phyloP scores from a whole-genome alignment of 2,329 filamentous ascomycete species.

The Aspergillus proliferans region DNA sequence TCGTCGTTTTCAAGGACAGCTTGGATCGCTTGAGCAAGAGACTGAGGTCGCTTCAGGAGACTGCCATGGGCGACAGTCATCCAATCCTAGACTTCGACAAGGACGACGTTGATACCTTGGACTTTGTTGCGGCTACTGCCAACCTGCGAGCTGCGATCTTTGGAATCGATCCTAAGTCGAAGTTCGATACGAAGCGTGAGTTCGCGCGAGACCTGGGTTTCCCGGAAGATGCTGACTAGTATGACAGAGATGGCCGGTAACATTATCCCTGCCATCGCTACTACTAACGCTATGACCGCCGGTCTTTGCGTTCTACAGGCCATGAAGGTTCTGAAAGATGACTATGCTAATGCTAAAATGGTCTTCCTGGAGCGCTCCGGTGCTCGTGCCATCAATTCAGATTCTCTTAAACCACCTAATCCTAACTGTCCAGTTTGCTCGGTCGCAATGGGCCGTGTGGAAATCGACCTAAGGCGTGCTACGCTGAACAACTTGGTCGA shows the following conservation, averaged over 20 bases:
- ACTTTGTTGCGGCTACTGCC: conserved; percentile 85
- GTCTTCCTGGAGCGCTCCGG: conserved; percentile 70
- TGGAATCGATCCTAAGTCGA: conserved; percentile 77
- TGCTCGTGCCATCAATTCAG: conserved; percentile 53
- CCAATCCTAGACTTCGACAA: conserved; percentile 87
- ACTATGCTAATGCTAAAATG: conserved; percentile 68
- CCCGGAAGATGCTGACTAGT: background rate
- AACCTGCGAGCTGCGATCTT: conserved; percentile 89
- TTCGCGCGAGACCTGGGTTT: background rate
- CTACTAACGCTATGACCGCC: conserved; percentile 93
- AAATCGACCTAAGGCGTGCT: conserved; percentile 63
- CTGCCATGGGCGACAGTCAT: conserved; percentile 32
- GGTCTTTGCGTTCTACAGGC: conserved; percentile 86
- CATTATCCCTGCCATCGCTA: conserved; percentile 97
- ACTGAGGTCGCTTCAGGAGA: conserved; percentile 57
- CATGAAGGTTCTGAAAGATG: conserved; percentile 76
- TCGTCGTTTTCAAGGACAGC: conserved; percentile 72
- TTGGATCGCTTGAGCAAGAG: conserved; percentile 69
- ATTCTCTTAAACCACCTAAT: conserved; percentile 59
- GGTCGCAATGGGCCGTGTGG: conserved; percentile 60
- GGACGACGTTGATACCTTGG: conserved; percentile 88
- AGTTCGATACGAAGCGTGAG: conserved; percentile 84
- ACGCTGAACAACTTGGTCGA: conserved; percentile 77
- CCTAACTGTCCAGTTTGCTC: conserved; percentile 79
- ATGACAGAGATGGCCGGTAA: conserved; percentile 87